Evolutionary conservation across 78 protist genomes (phyloP).

Genomic region (Dictyostelium citrinum): DNA sequence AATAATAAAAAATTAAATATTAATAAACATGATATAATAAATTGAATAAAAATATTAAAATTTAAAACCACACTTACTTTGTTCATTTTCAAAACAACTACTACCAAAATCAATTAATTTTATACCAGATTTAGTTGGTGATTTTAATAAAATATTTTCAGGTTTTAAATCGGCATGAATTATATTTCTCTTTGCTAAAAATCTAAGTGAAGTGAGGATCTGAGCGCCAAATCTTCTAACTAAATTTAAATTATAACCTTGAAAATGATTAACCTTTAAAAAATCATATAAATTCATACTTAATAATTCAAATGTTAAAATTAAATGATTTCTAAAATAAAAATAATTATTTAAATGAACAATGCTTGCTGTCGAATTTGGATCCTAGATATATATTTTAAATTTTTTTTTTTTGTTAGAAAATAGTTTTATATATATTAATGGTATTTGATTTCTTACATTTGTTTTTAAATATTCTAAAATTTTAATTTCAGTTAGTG

Average conservation of each 20-base stretch:
- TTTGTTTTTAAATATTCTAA: slow-evolving; percentile 83
- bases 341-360: slow-evolving; percentile 91
- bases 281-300: slow-evolving; percentile 91
- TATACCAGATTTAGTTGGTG: slow-evolving; percentile 74
- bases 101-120: slow-evolving; percentile 94
- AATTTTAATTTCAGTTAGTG: slow-evolving; percentile 94
- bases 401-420: too few relatives aligned
- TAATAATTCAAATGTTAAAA: slow-evolving; percentile 92
- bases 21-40: too few relatives aligned
- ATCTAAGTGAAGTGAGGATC: slow-evolving; percentile 87
- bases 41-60: too few relatives aligned
- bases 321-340: slow-evolving; percentile 89
- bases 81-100: slow-evolving; percentile 94
- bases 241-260: slow-evolving; percentile 89
- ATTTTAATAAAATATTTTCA: slow-evolving; percentile 96
- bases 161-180: slow-evolving; percentile 99
- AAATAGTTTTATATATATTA: not conserved
- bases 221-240: slow-evolving; percentile 91
- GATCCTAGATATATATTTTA: slow-evolving; percentile 86
- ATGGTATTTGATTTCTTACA: slow-evolving; percentile 85
- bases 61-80: slow-evolving; percentile 71
- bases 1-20: slow-evolving; percentile 59
- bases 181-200: slow-evolving; percentile 80
- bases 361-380: slow-evolving; percentile 68
- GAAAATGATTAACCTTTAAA: slow-evolving; percentile 80